Percentiles rank a stretch among this genome's conserved stretches.
Evolutionary conservation across 2,329 filamentous ascomycete species (phyloP).

Genomic region (Boeremia lycopersici): DNA sequence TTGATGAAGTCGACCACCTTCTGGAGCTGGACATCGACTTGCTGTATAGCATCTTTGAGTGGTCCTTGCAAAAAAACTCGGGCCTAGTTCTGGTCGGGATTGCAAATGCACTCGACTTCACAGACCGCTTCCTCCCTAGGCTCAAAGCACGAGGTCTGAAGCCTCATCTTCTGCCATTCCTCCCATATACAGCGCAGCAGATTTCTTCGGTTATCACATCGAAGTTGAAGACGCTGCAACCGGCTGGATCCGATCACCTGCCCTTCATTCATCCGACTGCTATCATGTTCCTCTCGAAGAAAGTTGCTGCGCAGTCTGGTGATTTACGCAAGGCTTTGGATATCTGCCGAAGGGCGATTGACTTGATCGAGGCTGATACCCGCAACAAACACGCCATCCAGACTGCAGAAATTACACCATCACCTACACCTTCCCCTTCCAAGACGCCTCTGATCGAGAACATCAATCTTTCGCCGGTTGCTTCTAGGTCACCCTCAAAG

Average conservation of each 20-base stretch:
- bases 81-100: conserved; percentile 86
- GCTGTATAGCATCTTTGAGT: conserved; percentile 93
- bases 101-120: conserved; percentile 93
- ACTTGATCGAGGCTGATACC: conserved; percentile 86
- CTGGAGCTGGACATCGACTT: conserved; percentile 87
- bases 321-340: conserved; percentile 96
- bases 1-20: conserved; percentile 96
- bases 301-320: conserved; percentile 91
- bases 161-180: conserved; percentile 85
- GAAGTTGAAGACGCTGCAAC: conserved; percentile 77
- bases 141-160: conserved; percentile 92
- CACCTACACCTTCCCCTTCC: conserved; percentile 65
- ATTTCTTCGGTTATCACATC: conserved; percentile 86
- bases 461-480: conserved; percentile 68
- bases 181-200: conserved; percentile 87
- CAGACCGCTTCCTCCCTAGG: conserved; percentile 90
- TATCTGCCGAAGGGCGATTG: conserved; percentile 86
- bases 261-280: conserved; percentile 94
- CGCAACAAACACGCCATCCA: conserved; percentile 72
- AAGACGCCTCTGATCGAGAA: conserved; percentile 83
- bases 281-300: conserved; percentile 91
- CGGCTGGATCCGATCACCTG: conserved; percentile 65
- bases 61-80: conserved; percentile 84
- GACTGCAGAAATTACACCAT: conserved; percentile 53
- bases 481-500: conserved; percentile 50